A percentile compares a stretch with the other conserved stretches of the same genome.
These are phyloP conservation scores for Mycena olivaceomarginata DNA, from an alignment of 768 basidiomycete genomes.

Conservation along the genomic window DNA sequence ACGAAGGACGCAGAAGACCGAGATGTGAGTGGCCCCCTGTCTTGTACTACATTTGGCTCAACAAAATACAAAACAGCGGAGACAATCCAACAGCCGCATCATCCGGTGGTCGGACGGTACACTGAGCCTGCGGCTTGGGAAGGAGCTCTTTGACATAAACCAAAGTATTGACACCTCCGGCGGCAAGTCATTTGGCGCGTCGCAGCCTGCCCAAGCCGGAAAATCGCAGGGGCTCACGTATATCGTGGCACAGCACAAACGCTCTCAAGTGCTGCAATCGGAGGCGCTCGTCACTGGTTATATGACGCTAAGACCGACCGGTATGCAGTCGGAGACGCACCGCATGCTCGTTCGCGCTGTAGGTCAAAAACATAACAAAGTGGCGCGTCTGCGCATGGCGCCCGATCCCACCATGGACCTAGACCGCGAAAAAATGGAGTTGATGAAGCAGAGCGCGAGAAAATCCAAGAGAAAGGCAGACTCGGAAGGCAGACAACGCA, in stretches of 20 bases:
- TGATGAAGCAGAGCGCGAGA: constrained; percentile 77
- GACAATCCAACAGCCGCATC: constrained; percentile 93
- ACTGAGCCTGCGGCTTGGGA: constrained; percentile 92
- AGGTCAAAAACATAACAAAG: constrained; percentile 89
- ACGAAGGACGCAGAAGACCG: constrained; percentile 82
- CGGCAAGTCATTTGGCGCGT: constrained; percentile 72
- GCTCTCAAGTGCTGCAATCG: constrained; percentile 89
- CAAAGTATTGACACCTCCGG: constrained; percentile 88
- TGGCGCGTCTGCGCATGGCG: constrained; percentile 86
- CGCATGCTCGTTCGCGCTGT: constrained; percentile 92
- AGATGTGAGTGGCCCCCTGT: constrained; percentile 76
- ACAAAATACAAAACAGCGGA: constrained; percentile 67
- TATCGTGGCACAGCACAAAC: constrained; percentile 92
- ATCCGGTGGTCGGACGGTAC: constrained; percentile 98
- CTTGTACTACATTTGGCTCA: not conserved
- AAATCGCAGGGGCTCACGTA: constrained; percentile 89
- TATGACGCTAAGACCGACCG: constrained; percentile 89
- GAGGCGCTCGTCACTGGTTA: constrained; percentile 90
- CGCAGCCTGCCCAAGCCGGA: constrained; percentile 37
- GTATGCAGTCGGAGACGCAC: constrained; percentile 94
- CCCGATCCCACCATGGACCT: constrained; percentile 87
- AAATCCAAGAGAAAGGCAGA: constrained; percentile 78
- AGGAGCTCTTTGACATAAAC: constrained; percentile 94
- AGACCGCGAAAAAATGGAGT: constrained; percentile 82
- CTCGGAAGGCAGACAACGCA: constrained; percentile 70